Percentiles rank a stretch among this genome's conserved stretches.
These are phyloP conservation scores for Penicillium digitatum DNA, from an alignment of 2,329 filamentous ascomycete species.

Conservation along the genomic window DNA sequence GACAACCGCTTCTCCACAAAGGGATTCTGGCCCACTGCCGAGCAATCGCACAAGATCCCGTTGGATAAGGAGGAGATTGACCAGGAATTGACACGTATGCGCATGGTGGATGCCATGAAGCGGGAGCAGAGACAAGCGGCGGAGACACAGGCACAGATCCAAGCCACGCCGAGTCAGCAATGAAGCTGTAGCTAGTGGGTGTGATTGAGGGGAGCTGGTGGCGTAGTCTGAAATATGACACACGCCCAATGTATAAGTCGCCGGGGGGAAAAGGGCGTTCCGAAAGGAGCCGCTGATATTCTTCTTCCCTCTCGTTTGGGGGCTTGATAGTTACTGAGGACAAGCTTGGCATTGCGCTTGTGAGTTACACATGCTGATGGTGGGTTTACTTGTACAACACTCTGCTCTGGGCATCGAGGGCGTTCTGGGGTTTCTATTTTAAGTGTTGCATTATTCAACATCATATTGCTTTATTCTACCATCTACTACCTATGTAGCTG, in stretches of 20 bases:
- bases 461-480: slow-evolving; percentile 4
- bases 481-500: slow-evolving; percentile 5
- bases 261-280: neutral
- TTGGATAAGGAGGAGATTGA: slow-evolving; percentile 60
- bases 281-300: neutral
- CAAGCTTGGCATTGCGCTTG: neutral
- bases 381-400: slow-evolving; percentile 29
- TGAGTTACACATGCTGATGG: slow-evolving; percentile 18
- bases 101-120: slow-evolving; percentile 47
- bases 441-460: neutral
- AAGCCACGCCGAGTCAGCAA: slow-evolving; percentile 20
- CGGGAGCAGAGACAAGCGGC: slow-evolving; percentile 46
- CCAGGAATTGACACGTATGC: slow-evolving; percentile 69
- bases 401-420: slow-evolving; percentile 33
- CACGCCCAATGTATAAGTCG: neutral
- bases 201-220: neutral
- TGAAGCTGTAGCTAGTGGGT: neutral
- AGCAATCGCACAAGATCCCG: slow-evolving; percentile 52
- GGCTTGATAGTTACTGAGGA: neutral
- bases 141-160: slow-evolving; percentile 16
- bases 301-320: neutral
- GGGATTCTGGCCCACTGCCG: slow-evolving; percentile 83
- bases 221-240: neutral
- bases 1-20: slow-evolving; percentile 84
- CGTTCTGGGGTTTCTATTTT: slow-evolving; percentile 22